phyloP scores from a whole-genome alignment of 768 basidiomycete species.

The Tephrocybe sp. region DNA sequence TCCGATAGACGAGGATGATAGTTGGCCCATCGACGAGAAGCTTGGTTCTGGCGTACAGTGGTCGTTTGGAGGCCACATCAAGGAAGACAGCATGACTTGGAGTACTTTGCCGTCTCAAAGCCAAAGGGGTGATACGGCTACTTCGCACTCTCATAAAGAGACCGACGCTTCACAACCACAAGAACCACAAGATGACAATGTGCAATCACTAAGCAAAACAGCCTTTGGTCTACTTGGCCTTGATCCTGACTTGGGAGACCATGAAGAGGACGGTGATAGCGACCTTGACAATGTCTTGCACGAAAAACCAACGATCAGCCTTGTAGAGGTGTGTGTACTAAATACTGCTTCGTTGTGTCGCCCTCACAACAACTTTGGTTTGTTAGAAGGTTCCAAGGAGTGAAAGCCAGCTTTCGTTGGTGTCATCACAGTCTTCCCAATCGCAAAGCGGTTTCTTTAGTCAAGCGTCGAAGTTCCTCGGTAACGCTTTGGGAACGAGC shows the following conservation, averaged over 20 bases:
- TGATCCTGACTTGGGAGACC: slow-evolving; percentile 34
- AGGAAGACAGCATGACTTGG: slow-evolving; percentile 78
- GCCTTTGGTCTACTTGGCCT: slow-evolving; percentile 36
- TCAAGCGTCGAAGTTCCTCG: slow-evolving; percentile 69
- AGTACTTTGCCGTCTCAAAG: slow-evolving; percentile 66
- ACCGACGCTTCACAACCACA: background rate
- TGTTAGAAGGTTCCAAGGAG: slow-evolving; percentile 34
- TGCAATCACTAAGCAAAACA: slow-evolving; percentile 1
- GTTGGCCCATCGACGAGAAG: slow-evolving; percentile 75
- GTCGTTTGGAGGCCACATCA: slow-evolving; percentile 54
- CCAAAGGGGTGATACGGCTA: slow-evolving; percentile 43
- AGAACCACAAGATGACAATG: slow-evolving; percentile 13
- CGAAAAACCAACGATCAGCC: slow-evolving; percentile 35
- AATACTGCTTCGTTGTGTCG: slow-evolving; percentile 1
- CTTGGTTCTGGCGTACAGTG: slow-evolving; percentile 55
- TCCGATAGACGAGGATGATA: slow-evolving; percentile 61
- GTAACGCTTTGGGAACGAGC: slow-evolving; percentile 60
- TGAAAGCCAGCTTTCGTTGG: slow-evolving; percentile 57
- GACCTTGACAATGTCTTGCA: slow-evolving; percentile 44
- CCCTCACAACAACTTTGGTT: slow-evolving; percentile 3
- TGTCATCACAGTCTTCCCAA: slow-evolving; percentile 47
- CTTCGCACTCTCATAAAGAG: slow-evolving; percentile 21
- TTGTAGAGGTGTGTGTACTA: slow-evolving; percentile 41
- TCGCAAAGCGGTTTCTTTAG: slow-evolving; percentile 64
- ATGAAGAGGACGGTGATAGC: slow-evolving; percentile 23